Base-by-base conservation (phyloP, 1,139 yeast genomes). In the Williopsis jadinii region DNA sequence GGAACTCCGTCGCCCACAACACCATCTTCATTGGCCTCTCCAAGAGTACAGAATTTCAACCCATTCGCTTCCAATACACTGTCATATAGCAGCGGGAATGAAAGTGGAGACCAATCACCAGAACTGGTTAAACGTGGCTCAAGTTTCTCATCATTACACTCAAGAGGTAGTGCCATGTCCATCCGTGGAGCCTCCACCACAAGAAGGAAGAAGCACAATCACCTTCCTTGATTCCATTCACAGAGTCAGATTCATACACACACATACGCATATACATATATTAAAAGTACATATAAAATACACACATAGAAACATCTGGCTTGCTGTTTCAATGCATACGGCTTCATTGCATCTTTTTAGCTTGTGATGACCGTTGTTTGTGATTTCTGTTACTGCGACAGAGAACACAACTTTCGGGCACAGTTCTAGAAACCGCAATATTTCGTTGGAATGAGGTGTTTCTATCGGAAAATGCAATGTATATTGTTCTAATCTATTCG, bases 151-250 rank as follows among this genome's bases (percentile, higher is more conserved):
- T 49, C 54, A 36, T 28, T 52, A 30, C 43, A 45, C 6, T 53
- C 56, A 1, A 44, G 40, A 9, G 42, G 50, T 26, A 49, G 54
- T 28, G 31, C 19, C 4, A 35, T 33, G 15, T 43, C 49, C 9
- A 13, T 26, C 8, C 30, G 42, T 34, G 46, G 45, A 15, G 12
- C 8, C 11, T 31, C 37, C 3, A 41, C 40, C 31, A 31, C 19
- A 9, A 42, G 39, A 34, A 52, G 32, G 27, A 44, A 43, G 30
- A 51, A 39, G 37, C 58, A 54, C 41, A 51, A 52, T 35, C 58
- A 54, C 40, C 36, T 54, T 19, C 28, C 26, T 10, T 32, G 14
- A 33, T 9, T 24, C 15, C 24, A 19, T 19, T 19, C 24, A 19
- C 24, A 5, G 24, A 19, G 24, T 19, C 24, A 19, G 6, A 19